Evolutionary conservation across 2,329 filamentous ascomycete species (phyloP), one percentile per base, ranked within the genome.

Genomic region (Penicillium glabrum): DNA sequence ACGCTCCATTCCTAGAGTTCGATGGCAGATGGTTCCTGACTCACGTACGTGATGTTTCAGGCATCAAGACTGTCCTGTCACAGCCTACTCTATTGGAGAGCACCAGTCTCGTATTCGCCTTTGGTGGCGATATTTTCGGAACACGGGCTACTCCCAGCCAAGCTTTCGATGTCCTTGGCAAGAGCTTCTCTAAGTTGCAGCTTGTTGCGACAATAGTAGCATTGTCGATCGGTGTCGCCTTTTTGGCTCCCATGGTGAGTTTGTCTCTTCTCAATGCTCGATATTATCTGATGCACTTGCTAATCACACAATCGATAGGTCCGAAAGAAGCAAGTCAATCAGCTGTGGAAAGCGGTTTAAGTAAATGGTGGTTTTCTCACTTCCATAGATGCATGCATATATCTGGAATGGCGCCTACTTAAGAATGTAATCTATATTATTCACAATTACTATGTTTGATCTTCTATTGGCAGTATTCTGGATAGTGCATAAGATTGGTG

Each of bases 161-260:
- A 66, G 84, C 89, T 16, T 99, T 99, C 74, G 95, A 99, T 77
- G 86, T 98, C 43, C 79, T 99, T 16, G 95, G 92, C 60, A 95
- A 92, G 76, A 90, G 91, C 2, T 99, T 99, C 75, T 95, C 93
- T 72, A 97, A 96, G 80, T 71, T 92, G 54, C 89, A 92, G 65
- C 84, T 99, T 69, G 74, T 97, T 37, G 81, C 84, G 16, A 99
- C 95, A 1, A 92, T 99, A 37, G 80, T 89, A 41, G 93, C 91
- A 19, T 80, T 98, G 64, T 85, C 84, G 46, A 82, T 85, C 39
- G 92, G 91, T 46, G 93, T 96, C 16, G 74, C 87, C 62, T 84
- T 90, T 54, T 79, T 98, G 69, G 88, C 88, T 52, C 95, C 95
- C 27, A 86, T 98, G 85, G 95, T 96, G 82, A 80, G 89, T 62